Base-by-base conservation (phyloP, 805 yeast species). In the Cyberlindnera maritima region DNA sequence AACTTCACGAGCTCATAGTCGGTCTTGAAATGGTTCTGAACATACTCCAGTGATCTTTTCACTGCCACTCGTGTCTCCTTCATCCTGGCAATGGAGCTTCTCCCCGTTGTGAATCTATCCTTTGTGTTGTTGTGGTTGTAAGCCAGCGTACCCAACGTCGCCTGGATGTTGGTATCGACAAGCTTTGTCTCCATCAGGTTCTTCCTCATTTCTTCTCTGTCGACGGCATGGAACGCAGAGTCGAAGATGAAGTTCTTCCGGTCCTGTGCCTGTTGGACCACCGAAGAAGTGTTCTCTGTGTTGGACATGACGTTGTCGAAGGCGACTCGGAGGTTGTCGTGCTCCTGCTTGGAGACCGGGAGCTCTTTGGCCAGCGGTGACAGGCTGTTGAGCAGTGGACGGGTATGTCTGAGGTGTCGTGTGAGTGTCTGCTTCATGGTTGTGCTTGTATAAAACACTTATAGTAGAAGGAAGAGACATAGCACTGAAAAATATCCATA, bases 1-100 rank as follows among this genome's bases (percentile, higher is more conserved):
- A 42, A 52, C 40, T 44, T 39, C 23, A 25, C 31, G 9, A 49
- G 26, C 4, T 49, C 51, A 21, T 39, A 36, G 21, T 52, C 56
- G 2, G 44, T 42, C 19, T 12, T 23, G 12, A 43, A n/a, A 7
- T 26, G 34, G 3, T 10, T 35, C 3, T 36, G 15, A 25, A 46
- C n/a, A 17, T 37, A 21, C 21, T 43, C 42, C 32, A 49, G 13
- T 3, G 49, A 39, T 29, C 35, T 41, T 15, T 17, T 20, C 8
- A 49, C 14, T n/a, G 53, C 48, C 11, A 15, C 14, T 29, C 18
- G 34, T 11, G 44, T 37, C 14, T 48, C 48, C 15, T 29, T 35
- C 6, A 14, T 29, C 13, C 39, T 39, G 2, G 44, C 44, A 23
- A 35, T 10, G 3, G 46, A 20, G 2, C 11, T 31, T 23, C 28